Percentiles rank a stretch among this genome's conserved stretches.
phyloP scores from a whole-genome alignment of 306 rosid species.

The Inga oerstediana region DNA sequence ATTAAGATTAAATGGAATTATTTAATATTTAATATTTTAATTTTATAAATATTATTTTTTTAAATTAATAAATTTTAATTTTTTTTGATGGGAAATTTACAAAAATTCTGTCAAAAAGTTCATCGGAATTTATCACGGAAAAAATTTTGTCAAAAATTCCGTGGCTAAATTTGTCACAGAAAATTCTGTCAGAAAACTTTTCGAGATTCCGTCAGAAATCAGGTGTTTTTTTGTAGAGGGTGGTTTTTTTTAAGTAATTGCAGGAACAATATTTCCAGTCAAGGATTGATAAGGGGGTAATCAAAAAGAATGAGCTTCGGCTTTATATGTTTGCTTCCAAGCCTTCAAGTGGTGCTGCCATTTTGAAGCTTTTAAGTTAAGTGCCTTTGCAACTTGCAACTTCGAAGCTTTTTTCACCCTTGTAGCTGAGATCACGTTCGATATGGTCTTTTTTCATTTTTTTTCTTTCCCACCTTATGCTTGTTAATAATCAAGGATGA shows the following conservation, averaged over 20 bases:
- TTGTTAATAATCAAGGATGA: not conserved
- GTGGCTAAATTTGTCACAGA: too few species aligned
- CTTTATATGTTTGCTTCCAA: conserved; percentile 17
- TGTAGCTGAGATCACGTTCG: not conserved
- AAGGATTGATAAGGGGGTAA: conserved; percentile 6
- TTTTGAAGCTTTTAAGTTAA: conserved; percentile 2
- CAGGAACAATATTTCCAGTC: conserved; percentile 59
- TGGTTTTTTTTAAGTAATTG: not conserved
- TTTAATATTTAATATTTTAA: too few species aligned
- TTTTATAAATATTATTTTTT: too few species aligned
- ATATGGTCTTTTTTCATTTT: not conserved
- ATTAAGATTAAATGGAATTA: too few species aligned
- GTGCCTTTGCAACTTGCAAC: not conserved
- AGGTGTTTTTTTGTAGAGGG: not conserved
- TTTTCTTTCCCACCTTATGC: not conserved
- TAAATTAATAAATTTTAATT: too few species aligned
- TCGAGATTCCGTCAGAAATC: too few species aligned
- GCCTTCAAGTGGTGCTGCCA: conserved; percentile 22
- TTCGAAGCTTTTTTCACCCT: not conserved
- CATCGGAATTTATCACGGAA: too few species aligned
- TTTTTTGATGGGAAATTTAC: too few species aligned
- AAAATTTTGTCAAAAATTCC: too few species aligned
- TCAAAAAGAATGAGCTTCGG: not conserved
- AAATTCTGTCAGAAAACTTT: too few species aligned
- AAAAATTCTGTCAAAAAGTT: too few species aligned